Percentiles rank a stretch among this genome's conserved stretches.
Conservation (phyloP, 2,329 filamentous ascomycete species). For the Alternaria brassicicola region DNA sequence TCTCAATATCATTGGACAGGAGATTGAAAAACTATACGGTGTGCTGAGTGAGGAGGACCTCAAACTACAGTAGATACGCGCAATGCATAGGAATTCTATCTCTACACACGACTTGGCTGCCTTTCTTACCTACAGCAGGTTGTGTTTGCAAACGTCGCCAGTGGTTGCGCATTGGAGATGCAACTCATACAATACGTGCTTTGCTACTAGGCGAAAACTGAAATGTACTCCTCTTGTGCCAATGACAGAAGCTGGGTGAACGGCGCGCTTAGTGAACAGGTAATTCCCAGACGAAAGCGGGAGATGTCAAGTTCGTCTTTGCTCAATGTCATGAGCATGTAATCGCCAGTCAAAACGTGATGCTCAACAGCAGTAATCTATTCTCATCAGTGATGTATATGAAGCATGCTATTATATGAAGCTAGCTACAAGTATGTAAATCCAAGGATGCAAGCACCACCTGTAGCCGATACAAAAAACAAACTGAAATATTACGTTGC, state of each 20-base stretch:
- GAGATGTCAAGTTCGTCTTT: no score
- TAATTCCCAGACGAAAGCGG: no score
- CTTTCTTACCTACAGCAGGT: background rate
- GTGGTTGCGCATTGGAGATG: no score
- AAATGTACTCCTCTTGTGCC: no score
- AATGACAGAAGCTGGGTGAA: no score
- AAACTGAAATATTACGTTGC: background rate
- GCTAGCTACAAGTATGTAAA: background rate
- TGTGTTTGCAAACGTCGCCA: no score
- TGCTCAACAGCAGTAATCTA: no score
- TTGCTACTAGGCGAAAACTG: background rate
- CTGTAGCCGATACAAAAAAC: background rate
- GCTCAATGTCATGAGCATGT: no score
- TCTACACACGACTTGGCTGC: background rate
- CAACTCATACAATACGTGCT: background rate
- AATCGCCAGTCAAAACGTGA: no score
- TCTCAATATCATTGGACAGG: slow-evolving; percentile 59
- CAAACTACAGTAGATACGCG: slow-evolving; percentile 52
- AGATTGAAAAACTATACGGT: slow-evolving; percentile 66
- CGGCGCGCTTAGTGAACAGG: no score
- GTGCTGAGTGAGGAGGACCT: slow-evolving; percentile 66
- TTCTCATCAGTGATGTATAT: background rate
- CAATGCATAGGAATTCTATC: background rate
- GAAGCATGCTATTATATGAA: background rate
- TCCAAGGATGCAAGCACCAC: background rate